Percentiles rank a stretch among this genome's conserved stretches.
These are phyloP conservation scores for Corchorus capsularis DNA, from an alignment of 345 rosid species.

Conservation along the genomic window DNA sequence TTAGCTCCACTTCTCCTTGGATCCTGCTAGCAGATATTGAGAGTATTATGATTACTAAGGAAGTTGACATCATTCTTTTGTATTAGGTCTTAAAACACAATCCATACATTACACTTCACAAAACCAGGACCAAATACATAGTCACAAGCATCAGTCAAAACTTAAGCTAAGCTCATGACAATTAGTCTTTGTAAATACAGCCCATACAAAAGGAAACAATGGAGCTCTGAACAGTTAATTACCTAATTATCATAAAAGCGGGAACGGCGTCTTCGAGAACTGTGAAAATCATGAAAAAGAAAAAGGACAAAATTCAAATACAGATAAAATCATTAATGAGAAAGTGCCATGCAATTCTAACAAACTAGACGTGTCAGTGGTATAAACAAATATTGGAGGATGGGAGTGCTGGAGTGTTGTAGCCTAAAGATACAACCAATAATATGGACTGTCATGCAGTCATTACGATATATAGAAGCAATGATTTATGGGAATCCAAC, in stretches of 20 bases:
- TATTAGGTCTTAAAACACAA: background rate
- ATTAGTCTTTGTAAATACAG: conserved; percentile 2
- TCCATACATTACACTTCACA: background rate
- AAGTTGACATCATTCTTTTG: background rate
- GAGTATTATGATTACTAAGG: background rate
- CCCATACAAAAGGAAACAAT: background rate
- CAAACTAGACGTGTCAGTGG: background rate
- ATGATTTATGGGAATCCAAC: background rate
- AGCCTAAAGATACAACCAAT: background rate
- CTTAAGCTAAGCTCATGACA: background rate
- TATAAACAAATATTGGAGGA: background rate
- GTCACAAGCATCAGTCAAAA: conserved; percentile 1
- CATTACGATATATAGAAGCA: background rate
- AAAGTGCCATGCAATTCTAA: conserved; percentile 2
- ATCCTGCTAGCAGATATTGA: conserved; percentile 22
- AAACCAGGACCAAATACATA: background rate
- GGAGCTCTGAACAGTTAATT: background rate
- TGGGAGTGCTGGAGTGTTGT: background rate
- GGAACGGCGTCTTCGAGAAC: conserved; percentile 73
- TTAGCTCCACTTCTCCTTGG: conserved; percentile 10
- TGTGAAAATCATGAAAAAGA: conserved; percentile 38
- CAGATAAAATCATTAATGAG: background rate
- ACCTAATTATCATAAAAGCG: conserved; percentile 78
- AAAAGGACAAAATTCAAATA: conserved; percentile 10
- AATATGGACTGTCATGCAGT: background rate